These are phyloP conservation scores for Crithidia brevicula DNA, from an alignment of 208 protist genomes.

Conservation along the genomic window DNA sequence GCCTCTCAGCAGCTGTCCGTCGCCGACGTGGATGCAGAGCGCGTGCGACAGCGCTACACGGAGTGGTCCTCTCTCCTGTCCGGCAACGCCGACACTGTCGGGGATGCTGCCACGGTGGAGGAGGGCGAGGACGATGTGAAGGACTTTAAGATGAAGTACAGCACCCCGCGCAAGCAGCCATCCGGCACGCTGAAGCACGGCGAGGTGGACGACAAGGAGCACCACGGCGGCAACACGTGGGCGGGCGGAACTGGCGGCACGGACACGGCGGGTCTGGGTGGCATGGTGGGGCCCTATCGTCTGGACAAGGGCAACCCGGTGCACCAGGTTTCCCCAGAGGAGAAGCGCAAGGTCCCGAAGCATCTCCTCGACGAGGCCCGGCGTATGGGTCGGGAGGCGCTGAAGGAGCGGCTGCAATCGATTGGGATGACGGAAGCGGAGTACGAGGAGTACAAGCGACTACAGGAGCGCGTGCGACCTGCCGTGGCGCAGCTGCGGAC, in stretches of 20 bases:
- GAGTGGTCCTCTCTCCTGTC: constrained; percentile 57
- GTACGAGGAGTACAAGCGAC: constrained; percentile 60
- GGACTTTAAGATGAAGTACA: constrained; percentile 74
- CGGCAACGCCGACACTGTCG: constrained; percentile 47
- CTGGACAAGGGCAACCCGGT: constrained; percentile 89
- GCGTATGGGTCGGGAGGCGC: constrained; percentile 77
- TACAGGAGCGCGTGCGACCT: constrained; percentile 67
- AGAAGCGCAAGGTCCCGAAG: constrained; percentile 84
- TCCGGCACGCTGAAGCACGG: constrained; percentile 89
- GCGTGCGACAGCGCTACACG: constrained; percentile 68
- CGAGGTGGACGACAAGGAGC: constrained; percentile 88
- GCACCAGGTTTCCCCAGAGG: constrained; percentile 88
- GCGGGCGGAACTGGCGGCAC: constrained; percentile 90
- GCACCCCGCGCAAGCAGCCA: constrained; percentile 67
- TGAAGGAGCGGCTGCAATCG: constrained; percentile 65
- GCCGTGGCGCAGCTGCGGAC: constrained; percentile 69
- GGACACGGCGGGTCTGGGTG: constrained; percentile 87
- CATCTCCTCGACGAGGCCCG: constrained; percentile 79
- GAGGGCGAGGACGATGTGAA: constrained; percentile 33
- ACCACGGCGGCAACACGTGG: constrained; percentile 94
- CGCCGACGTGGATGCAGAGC: constrained; percentile 58
- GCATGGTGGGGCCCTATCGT: constrained; percentile 88
- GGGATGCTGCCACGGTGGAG: constrained; percentile 33
- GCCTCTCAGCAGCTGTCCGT: constrained; percentile 36
- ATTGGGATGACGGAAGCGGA: constrained; percentile 82